A percentile compares a stretch with the other conserved stretches of the same genome.
Evolutionary conservation across 441 rosid genomes (phyloP).

Genomic region (Gossypium davidsonii): DNA sequence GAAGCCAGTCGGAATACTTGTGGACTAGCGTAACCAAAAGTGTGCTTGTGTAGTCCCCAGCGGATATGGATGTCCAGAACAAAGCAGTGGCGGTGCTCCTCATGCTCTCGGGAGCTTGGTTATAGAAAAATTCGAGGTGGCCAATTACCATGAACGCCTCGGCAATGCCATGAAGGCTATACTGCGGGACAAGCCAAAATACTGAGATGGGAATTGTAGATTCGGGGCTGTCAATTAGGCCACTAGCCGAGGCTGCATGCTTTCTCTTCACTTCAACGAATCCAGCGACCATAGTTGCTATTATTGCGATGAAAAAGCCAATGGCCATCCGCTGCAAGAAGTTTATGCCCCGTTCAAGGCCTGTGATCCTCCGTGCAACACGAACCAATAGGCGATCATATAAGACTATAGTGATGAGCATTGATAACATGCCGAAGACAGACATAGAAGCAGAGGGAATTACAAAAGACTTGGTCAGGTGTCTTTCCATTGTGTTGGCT

Average conservation of each 20-base stretch:
- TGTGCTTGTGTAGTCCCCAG: constrained; percentile 53
- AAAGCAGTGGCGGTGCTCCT: constrained; percentile 52
- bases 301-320: constrained; percentile 56
- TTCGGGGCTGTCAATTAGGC: constrained; percentile 27
- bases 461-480: constrained; percentile 46
- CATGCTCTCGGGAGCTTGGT: constrained; percentile 69
- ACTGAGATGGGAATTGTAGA: constrained; percentile 52
- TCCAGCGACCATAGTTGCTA: constrained; percentile 72
- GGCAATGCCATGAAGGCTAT: constrained; percentile 67
- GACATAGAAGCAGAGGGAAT: constrained; percentile 83
- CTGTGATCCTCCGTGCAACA: constrained; percentile 44
- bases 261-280: constrained; percentile 58
- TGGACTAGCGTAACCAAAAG: constrained; percentile 47
- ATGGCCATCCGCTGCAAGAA: constrained; percentile 73
- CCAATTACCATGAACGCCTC: constrained; percentile 80
- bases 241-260: constrained; percentile 35
- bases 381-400: constrained; percentile 70
- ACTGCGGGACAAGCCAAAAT: constrained; percentile 82
- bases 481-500: constrained; percentile 74
- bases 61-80: constrained; percentile 46
- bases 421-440: constrained; percentile 49
- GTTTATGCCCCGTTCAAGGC: constrained; percentile 64
- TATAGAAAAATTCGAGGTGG: constrained; percentile 62
- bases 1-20: constrained; percentile 49
- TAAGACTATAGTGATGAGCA: constrained; percentile 58